These are phyloP conservation scores for Leishmania tarentolae DNA, from an alignment of 208 protist genomes.

Conservation along the genomic window DNA sequence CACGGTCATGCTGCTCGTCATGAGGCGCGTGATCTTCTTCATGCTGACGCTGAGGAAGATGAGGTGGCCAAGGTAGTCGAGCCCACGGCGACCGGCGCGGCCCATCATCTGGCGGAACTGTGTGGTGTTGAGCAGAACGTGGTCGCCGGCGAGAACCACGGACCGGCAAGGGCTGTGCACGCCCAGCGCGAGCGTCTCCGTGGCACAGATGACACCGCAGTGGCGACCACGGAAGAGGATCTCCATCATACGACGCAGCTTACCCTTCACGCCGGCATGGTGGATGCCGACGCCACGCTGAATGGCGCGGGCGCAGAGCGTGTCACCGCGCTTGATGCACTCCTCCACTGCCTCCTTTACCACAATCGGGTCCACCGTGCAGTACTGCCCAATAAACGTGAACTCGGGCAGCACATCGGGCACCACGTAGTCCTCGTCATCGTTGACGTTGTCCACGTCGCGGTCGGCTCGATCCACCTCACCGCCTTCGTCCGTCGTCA, in stretches of 20 bases:
- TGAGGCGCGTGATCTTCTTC: slow-evolving; percentile 87
- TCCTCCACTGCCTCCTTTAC: slow-evolving; percentile 55
- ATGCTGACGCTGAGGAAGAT: slow-evolving; percentile 93
- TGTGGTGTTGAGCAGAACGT: slow-evolving; percentile 91
- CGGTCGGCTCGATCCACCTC: slow-evolving; percentile 57
- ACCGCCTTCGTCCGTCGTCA: slow-evolving; percentile 77
- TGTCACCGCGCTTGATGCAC: slow-evolving; percentile 73
- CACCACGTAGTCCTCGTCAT: slow-evolving; percentile 66
- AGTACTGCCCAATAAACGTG: slow-evolving; percentile 77
- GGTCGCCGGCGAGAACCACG: slow-evolving; percentile 93
- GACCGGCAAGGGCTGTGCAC: slow-evolving; percentile 96
- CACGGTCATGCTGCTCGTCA: slow-evolving; percentile 91
- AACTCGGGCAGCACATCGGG: slow-evolving; percentile 89
- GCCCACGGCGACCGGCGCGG: slow-evolving; percentile 95
- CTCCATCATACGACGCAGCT: slow-evolving; percentile 91
- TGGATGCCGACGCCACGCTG: slow-evolving; percentile 92
- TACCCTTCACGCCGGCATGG: slow-evolving; percentile 89
- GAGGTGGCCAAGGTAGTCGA: slow-evolving; percentile 93
- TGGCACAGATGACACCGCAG: slow-evolving; percentile 93
- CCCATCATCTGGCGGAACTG: slow-evolving; percentile 96
- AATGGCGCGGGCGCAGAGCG: slow-evolving; percentile 73
- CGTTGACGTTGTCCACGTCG: slow-evolving; percentile 47
- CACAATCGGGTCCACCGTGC: slow-evolving; percentile 45
- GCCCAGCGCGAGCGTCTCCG: slow-evolving; percentile 94
- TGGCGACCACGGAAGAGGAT: slow-evolving; percentile 90